These are phyloP conservation scores for Monilinia vaccinii-corymbosi DNA, from an alignment of 2,329 filamentous ascomycete species.

Conservation along the genomic window DNA sequence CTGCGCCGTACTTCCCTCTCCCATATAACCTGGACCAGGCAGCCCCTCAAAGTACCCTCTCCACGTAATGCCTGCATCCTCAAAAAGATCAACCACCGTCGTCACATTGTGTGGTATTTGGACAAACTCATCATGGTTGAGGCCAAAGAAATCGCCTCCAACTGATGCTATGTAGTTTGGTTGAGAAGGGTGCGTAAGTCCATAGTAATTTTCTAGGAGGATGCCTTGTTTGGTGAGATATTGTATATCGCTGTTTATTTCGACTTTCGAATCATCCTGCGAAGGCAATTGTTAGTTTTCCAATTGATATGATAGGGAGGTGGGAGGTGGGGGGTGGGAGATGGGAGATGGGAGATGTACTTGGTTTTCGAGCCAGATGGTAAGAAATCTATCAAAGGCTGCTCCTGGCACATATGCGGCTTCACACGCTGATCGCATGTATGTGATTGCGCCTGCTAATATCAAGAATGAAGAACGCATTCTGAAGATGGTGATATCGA, in stretches of 20 bases:
- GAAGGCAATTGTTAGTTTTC: background rate
- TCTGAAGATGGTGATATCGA: background rate
- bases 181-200: slow-evolving; percentile 38
- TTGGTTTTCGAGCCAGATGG: slow-evolving; percentile 57
- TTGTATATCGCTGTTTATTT: slow-evolving; percentile 33
- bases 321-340: background rate
- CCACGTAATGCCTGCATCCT: slow-evolving; percentile 35
- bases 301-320: no score
- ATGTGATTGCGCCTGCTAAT: background rate
- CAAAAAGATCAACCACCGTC: slow-evolving; percentile 39
- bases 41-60: slow-evolving; percentile 38
- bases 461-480: background rate
- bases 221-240: slow-evolving; percentile 37
- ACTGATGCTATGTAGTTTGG: slow-evolving; percentile 40
- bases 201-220: slow-evolving; percentile 37
- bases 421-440: background rate
- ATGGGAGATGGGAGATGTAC: slow-evolving; percentile 12
- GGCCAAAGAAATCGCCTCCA: slow-evolving; percentile 39
- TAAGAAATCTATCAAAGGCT: slow-evolving; percentile 49
- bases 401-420: slow-evolving; percentile 34
- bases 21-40: slow-evolving; percentile 40
- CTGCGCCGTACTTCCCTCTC: slow-evolving; percentile 30
- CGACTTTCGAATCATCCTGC: slow-evolving; percentile 37
- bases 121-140: slow-evolving; percentile 38
- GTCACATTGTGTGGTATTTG: slow-evolving; percentile 37